Evolutionary conservation across 2,329 filamentous ascomycete genomes (phyloP).

Genomic region (Xylaria sp.): DNA sequence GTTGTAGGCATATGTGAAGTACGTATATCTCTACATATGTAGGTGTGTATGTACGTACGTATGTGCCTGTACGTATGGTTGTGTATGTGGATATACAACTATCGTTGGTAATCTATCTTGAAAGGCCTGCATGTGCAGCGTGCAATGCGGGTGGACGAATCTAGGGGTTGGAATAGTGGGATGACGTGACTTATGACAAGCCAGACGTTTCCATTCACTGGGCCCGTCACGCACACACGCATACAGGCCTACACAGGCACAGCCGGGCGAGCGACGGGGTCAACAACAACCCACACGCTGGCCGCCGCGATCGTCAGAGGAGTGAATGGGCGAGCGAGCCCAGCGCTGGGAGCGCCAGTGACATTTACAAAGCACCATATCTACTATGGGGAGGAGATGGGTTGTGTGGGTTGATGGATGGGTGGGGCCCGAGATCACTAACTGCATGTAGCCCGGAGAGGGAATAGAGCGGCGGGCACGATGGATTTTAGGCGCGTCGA

Average conservation of each 20-base stretch:
- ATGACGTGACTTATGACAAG: not conserved
- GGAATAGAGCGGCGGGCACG: slow-evolving; percentile 9
- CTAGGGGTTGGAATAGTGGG: not conserved
- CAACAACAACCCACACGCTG: not conserved
- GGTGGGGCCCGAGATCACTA: slow-evolving; percentile 18
- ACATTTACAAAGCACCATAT: too few relatives aligned
- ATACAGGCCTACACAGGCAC: too few relatives aligned
- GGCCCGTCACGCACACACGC: too few relatives aligned
- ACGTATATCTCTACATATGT: too few relatives aligned
- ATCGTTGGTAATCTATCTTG: not conserved
- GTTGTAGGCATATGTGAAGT: too few relatives aligned
- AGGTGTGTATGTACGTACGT: not conserved
- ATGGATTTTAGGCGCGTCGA: slow-evolving; percentile 16
- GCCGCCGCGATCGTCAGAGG: not conserved
- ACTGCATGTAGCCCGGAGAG: slow-evolving; percentile 21
- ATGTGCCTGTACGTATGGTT: not conserved
- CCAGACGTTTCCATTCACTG: not conserved
- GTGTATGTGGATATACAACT: too few relatives aligned
- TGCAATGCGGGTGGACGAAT: not conserved
- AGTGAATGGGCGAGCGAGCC: too few relatives aligned
- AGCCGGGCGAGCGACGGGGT: not conserved
- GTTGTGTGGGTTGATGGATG: slow-evolving; percentile 5
- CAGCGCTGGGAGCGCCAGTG: not conserved
- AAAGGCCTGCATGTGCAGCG: not conserved
- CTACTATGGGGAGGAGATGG: too few relatives aligned